phyloP scores from a whole-genome alignment of 2,329 filamentous ascomycete species.

The Coniochaeta hoffmannii region DNA sequence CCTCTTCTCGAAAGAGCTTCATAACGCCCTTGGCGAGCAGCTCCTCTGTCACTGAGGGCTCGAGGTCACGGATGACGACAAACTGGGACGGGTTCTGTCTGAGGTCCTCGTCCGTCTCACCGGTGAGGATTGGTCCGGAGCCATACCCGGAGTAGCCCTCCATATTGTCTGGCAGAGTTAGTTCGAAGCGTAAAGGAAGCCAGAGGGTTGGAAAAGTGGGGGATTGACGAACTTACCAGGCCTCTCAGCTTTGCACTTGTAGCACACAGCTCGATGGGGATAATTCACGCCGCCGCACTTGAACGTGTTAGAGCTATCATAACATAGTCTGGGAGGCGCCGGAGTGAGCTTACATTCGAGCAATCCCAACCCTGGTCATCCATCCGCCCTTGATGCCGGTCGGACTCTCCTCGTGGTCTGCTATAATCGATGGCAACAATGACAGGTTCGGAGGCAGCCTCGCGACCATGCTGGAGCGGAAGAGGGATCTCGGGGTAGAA shows the following conservation, averaged over 20 bases:
- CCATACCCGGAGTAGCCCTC: constrained; percentile 10
- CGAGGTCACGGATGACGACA: constrained; percentile 64
- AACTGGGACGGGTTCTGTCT: constrained; percentile 62
- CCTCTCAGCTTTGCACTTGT: constrained; percentile 47
- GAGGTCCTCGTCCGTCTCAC: constrained; percentile 34
- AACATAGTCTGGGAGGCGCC: neutral
- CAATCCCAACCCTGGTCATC: constrained; percentile 32
- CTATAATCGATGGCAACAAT: constrained; percentile 27
- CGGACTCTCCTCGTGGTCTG: constrained; percentile 23
- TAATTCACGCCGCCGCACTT: constrained; percentile 52
- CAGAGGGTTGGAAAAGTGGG: neutral
- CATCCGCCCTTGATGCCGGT: constrained; percentile 11
- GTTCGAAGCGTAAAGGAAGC: neutral
- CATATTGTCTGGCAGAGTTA: constrained; percentile 8
- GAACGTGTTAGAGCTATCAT: constrained; percentile 6
- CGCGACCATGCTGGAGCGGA: constrained; percentile 20
- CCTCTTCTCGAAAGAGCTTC: constrained; percentile 59
- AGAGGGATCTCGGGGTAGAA: constrained; percentile 28
- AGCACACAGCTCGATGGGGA: constrained; percentile 46
- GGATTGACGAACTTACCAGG: constrained; percentile 31
- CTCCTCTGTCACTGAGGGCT: constrained; percentile 63
- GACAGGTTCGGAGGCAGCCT: constrained; percentile 19
- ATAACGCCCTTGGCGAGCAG: constrained; percentile 65
- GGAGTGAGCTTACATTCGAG: constrained; percentile 20
- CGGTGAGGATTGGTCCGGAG: constrained; percentile 30